Evolutionary conservation across 2,329 filamentous ascomycete species (phyloP), one percentile per base, ranked within the genome.

Genomic region (Microsporum audouinii): DNA sequence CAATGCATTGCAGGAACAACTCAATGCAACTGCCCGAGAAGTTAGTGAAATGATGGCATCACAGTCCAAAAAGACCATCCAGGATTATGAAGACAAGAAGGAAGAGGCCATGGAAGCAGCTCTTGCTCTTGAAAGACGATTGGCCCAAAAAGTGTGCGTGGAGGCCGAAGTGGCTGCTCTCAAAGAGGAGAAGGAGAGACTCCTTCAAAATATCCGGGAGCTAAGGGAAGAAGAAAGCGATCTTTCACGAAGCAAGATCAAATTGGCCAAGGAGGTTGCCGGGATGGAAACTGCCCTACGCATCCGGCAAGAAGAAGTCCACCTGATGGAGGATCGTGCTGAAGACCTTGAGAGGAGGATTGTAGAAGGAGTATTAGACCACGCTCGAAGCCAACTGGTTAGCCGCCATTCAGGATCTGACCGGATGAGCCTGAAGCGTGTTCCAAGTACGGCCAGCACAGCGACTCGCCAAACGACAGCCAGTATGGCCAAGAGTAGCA

Each of bases 351-450:
- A 99, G 76, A 88, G 91, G 59, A 86, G 94, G 31, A 96, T 99
- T 66, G 78, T 99, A 36, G 92, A 97, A 66, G 91, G 92, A 31
- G 89, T 97, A 64, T 95, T 99, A 77, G 91, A 97, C 68, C 92
- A 97, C 72, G 96, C 92, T 23, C 88, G 92, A 55, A 73, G 71
- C 5, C 86, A 92, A 31, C 80, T 96, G n/a, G 82, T 97, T 62
- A 88, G 94, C 49, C 72, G 78, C 79, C 84, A 66, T 87, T 89
- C 76, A 77, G 82, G 60, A 69, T 71, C 69, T 38, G 76, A 72
- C 69, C 71, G 70, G 66, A 78, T 82, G 78, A 79, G 75, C 64
- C 73, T 81, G 60, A 82, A 80, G 66, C 76, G 80, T 17, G 76
- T 80, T 38, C 75, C 78, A 38, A 80, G 75, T 63, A 74, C 77